A percentile compares a stretch with the other conserved stretches of the same genome.
These are phyloP conservation scores for Camellia lanceoleosa DNA, from an alignment of 148 eudicot species.

Conservation along the genomic window DNA sequence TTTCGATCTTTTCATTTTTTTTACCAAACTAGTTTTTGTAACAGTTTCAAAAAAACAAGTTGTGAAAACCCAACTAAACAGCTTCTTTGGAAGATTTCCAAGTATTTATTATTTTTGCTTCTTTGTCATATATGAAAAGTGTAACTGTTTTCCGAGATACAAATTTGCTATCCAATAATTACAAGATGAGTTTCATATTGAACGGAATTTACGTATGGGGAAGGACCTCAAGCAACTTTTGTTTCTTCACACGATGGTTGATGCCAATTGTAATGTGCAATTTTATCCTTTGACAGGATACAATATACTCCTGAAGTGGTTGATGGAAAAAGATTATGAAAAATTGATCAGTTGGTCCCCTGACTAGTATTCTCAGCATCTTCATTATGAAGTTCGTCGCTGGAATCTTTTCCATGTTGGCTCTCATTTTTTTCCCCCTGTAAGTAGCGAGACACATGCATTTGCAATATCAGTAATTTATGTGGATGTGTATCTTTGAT, in stretches of 20 bases:
- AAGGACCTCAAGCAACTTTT: neutral
- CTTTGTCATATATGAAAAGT: neutral
- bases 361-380: slow-evolving; percentile 53
- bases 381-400: slow-evolving; percentile 30
- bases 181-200: neutral
- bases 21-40: too few relatives aligned
- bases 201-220: neutral
- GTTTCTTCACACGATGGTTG: neutral
- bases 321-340: slow-evolving; percentile 58
- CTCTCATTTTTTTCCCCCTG: neutral
- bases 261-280: neutral
- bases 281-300: slow-evolving; percentile 44
- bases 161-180: neutral
- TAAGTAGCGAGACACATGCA: slow-evolving; percentile 3
- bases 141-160: neutral
- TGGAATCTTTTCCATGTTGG: neutral
- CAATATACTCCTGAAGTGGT: slow-evolving; percentile 47
- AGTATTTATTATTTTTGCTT: neutral
- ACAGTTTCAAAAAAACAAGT: too few relatives aligned
- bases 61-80: too few relatives aligned
- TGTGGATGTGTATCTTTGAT: neutral
- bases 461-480: neutral
- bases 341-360: slow-evolving; percentile 73
- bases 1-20: too few relatives aligned
- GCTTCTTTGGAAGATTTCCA: neutral